Conservation (phyloP, 2,329 filamentous ascomycete genomes). For the Claviceps sp. region DNA sequence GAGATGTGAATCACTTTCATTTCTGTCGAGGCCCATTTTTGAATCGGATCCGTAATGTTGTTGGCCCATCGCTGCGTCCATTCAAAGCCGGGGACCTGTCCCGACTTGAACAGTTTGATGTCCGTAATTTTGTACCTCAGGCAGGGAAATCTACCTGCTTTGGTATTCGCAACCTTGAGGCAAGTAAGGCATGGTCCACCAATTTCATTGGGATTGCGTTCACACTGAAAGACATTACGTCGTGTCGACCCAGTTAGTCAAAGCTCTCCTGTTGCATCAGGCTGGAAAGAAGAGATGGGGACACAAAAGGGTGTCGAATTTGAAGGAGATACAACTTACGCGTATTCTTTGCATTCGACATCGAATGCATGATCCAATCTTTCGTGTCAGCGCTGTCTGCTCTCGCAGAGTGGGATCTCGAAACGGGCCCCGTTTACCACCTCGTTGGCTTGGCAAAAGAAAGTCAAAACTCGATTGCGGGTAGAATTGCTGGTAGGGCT, state of each 20-base stretch:
- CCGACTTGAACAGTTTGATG: slow-evolving; percentile 43
- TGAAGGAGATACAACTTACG: slow-evolving; percentile 25
- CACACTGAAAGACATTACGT: slow-evolving; percentile 29
- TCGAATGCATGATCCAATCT: slow-evolving; percentile 44
- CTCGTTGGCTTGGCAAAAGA: slow-evolving; percentile 17
- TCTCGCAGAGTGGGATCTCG: slow-evolving; percentile 36
- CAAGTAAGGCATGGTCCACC: slow-evolving; percentile 39
- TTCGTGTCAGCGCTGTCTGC: slow-evolving; percentile 42
- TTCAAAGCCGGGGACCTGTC: slow-evolving; percentile 42
- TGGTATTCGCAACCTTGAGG: slow-evolving; percentile 35
- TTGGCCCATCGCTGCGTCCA: slow-evolving; percentile 47
- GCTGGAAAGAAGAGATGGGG: background rate
- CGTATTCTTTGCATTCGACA: slow-evolving; percentile 50
- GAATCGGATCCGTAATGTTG: slow-evolving; percentile 40
- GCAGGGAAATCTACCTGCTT: slow-evolving; percentile 41
- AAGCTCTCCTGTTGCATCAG: background rate
- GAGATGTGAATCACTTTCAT: slow-evolving; percentile 36
- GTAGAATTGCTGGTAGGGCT: no score
- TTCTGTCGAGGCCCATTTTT: slow-evolving; percentile 40
- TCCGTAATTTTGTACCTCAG: slow-evolving; percentile 48
- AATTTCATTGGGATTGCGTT: slow-evolving; percentile 33
- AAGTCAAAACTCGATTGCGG: slow-evolving; percentile 15
- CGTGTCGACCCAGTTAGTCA: background rate
- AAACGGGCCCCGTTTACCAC: slow-evolving; percentile 37
- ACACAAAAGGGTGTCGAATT: background rate